Base-by-base conservation (phyloP, 2,329 filamentous ascomycete species). In the Cladophialophora bantiana region DNA sequence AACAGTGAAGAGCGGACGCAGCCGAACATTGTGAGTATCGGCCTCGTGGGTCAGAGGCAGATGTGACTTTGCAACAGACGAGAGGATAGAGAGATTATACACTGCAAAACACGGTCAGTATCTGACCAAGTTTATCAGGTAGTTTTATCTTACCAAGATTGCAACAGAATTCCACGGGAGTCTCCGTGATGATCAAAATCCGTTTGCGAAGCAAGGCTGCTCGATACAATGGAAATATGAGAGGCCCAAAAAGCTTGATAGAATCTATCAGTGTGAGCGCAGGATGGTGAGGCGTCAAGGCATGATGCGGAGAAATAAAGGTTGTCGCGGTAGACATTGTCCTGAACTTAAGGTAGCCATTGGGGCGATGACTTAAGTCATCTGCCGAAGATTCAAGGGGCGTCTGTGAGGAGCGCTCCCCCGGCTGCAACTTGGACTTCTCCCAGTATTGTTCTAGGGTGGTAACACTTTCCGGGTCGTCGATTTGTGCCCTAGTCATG, bases 41-140 rank as follows among this genome's bases (percentile, higher is more conserved):
- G 84, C 83, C 0, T 85, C 77, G 20, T 89, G 86, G n/a, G 97
- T 83, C 13, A 90, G 80, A 59, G 93, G 88, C 65, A 86, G 83
- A 52, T 93, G 85, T 35, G 90, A 88, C 42, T 89, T 84, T 34
- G 95, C 93, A 52, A 98, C 90, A 72, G 93, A 96, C 53, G 94
- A 93, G 38, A 99, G 84, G 62, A 98, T 86, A n/a, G 94, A 97
- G 59, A 98, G 86, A 77, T 95, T 89, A 80, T 98, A 99, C 69
- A 98, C 95, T 94, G 70, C 60, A 4, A 15, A 15, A 15, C 26
- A 6, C 52, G 12, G 52, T 70, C 36, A 70, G 68, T 45, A 35
- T 13, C 0, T 12, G 38, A 35, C 20, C 31, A 26, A 3, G 18
- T 20, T n/a, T 10, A 26, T 6, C 6, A 2, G 35, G 31, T 69